Percentiles rank a stretch among this genome's conserved stretches.
These are phyloP conservation scores for Wickerhamiella alocasiicola DNA, from an alignment of 805 yeast species.

Conservation along the genomic window DNA sequence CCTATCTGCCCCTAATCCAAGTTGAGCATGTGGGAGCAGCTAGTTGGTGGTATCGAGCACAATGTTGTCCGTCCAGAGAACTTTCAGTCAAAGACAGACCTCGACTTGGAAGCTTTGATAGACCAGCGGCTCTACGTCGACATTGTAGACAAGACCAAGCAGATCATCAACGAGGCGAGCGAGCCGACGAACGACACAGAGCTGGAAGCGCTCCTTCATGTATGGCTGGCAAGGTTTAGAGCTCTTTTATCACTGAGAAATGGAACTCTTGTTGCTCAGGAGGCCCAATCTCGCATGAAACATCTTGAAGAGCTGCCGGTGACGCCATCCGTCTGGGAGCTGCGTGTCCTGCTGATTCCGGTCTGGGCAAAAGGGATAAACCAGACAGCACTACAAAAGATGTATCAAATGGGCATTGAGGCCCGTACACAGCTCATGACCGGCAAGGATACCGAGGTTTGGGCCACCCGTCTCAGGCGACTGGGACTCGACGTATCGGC, in stretches of 20 bases:
- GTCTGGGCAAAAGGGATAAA: slow-evolving; percentile 27
- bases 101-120: slow-evolving; percentile 16
- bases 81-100: slow-evolving; percentile 6
- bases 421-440: slow-evolving; percentile 20
- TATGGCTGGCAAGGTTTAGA: slow-evolving; percentile 25
- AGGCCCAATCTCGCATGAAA: slow-evolving; percentile 22
- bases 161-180: slow-evolving; percentile 13
- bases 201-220: slow-evolving; percentile 16
- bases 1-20: too few species aligned
- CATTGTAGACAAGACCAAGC: slow-evolving; percentile 21
- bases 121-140: slow-evolving; percentile 19
- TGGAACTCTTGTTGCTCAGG: slow-evolving; percentile 24
- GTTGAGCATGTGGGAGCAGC: slow-evolving; percentile 6
- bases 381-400: slow-evolving; percentile 24
- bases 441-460: slow-evolving; percentile 12
- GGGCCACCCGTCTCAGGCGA: slow-evolving; percentile 20
- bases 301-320: slow-evolving; percentile 20
- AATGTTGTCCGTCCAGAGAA: slow-evolving; percentile 1
- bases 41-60: not conserved
- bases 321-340: slow-evolving; percentile 25
- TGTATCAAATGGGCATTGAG: slow-evolving; percentile 27
- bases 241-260: slow-evolving; percentile 23
- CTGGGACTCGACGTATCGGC: slow-evolving; percentile 27
- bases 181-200: slow-evolving; percentile 11
- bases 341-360: slow-evolving; percentile 25